Conservation (phyloP, 2,329 filamentous ascomycete genomes). For the Apiospora rasikravindrae region DNA sequence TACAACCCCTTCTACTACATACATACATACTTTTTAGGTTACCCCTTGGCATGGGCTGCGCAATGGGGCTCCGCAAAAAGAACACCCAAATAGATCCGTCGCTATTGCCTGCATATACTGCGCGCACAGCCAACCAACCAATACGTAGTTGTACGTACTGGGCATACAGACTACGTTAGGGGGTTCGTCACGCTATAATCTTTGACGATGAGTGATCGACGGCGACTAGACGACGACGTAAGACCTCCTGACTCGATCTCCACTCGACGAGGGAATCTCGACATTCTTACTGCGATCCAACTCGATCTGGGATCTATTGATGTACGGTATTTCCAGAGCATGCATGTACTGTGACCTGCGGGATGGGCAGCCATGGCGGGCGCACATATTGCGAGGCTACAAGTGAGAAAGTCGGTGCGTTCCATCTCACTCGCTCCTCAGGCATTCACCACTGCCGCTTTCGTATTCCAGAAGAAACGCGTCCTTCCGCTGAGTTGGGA, state of each 20-base stretch:
- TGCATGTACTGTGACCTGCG: neutral
- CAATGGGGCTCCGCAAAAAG: neutral
- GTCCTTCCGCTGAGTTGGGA: neutral
- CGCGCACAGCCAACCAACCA: neutral
- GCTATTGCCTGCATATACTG: neutral
- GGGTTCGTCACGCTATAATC: neutral
- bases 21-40: neutral
- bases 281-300: neutral
- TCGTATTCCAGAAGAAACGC: neutral
- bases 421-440: too few species aligned
- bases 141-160: too few species aligned
- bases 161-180: too few species aligned
- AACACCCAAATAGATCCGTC: neutral
- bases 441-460: neutral
- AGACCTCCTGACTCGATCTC: conserved; percentile 2
- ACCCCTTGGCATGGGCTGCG: neutral
- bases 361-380: neutral
- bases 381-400: neutral
- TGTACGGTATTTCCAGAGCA: neutral
- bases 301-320: neutral
- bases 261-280: neutral
- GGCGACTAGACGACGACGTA: neutral
- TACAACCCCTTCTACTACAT: neutral
- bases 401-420: neutral
- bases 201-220: neutral